Evolutionary conservation across 768 basidiomycete species (phyloP).

Genomic region (Boletus eberwhitei): DNA sequence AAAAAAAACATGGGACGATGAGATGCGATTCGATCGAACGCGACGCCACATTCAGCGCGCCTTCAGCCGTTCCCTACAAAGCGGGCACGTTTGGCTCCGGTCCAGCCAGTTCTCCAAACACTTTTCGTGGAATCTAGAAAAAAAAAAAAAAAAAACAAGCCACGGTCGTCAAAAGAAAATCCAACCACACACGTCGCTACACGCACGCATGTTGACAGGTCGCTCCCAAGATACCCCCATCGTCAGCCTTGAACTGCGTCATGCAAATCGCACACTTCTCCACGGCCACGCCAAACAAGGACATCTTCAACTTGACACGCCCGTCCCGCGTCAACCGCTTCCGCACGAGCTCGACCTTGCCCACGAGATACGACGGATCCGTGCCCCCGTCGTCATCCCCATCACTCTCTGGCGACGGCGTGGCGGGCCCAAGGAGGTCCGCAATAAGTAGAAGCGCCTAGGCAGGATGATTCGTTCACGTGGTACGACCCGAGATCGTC

Average conservation of each 20-base stretch:
- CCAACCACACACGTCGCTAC: not conserved
- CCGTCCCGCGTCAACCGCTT: slow-evolving; percentile 60
- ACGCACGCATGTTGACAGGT: slow-evolving; percentile 57
- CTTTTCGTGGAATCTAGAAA: slow-evolving; percentile 51
- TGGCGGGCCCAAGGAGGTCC: slow-evolving; percentile 59
- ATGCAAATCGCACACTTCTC: slow-evolving; percentile 74
- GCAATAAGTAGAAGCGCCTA: slow-evolving; percentile 60
- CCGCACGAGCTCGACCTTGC: slow-evolving; percentile 53
- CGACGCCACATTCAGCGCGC: slow-evolving; percentile 15
- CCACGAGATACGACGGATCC: slow-evolving; percentile 31
- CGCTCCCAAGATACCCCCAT: slow-evolving; percentile 53
- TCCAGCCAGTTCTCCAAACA: slow-evolving; percentile 64
- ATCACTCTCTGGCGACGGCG: slow-evolving; percentile 12
- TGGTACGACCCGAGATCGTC: slow-evolving; percentile 19
- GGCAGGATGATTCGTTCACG: slow-evolving; percentile 19
- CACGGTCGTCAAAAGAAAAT: not conserved
- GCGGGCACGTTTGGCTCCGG: slow-evolving; percentile 58
- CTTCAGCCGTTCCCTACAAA: slow-evolving; percentile 53
- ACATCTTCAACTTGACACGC: slow-evolving; percentile 67
- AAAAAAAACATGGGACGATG: not conserved
- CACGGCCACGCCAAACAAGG: slow-evolving; percentile 58
- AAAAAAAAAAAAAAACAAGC: not conserved
- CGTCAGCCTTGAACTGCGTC: slow-evolving; percentile 60
- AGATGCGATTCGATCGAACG: not conserved
- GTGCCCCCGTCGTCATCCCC: not conserved